Base-by-base conservation (phyloP, 2,329 filamentous ascomycete species). In the Colletotrichum melonis region DNA sequence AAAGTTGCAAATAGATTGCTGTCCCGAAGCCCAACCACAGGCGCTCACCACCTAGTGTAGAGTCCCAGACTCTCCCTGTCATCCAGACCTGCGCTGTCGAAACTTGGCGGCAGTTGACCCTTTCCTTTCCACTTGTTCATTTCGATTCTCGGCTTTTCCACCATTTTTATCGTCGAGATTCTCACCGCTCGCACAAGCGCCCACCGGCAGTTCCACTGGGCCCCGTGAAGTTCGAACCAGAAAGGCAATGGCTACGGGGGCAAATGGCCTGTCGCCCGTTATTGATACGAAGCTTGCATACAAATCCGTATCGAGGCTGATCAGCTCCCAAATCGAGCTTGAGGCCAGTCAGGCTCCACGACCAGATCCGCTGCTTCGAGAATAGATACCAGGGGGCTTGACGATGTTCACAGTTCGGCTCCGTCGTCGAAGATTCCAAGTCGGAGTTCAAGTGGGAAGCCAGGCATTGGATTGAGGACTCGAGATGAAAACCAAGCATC, bases 1-100 rank as follows among this genome's bases (percentile, higher is more conserved):
- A 72, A 30, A 59, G 72, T 74, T 46, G 57, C 68, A 26, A 42
- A 67, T 72, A 63, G 72, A 74, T 74, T 72, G 57, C 58, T 52
- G n/a, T 63, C n/a, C 65, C 26, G 22, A 32, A 35, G 54, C 26
- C 63, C 12, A 16, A 46, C 26, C 54, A 30, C 46, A 49, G 24
- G 54, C 55, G 9, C 9, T 30, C 55, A 14, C 32, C 32, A 42
- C 38, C 38, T 5, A 42, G 5, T 19, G 16, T 5, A 42, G 5
- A 42, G 16, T 42, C 16, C 55, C 26, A 28, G 55, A 57, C 26
- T 49, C 42, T 49, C 24, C 55, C 26, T 28, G 55, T 57, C 26
- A 30, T 16, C n/a, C 32, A 24, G 22, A n/a, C n/a, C 22, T 26
- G 52, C 52, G 22, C 8, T 24, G 22, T 19, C 14, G 12, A 28